Percentiles rank a stretch among this genome's conserved stretches.
phyloP scores from a whole-genome alignment of 2,329 filamentous ascomycete species.

The Akanthomyces uredinophilus region DNA sequence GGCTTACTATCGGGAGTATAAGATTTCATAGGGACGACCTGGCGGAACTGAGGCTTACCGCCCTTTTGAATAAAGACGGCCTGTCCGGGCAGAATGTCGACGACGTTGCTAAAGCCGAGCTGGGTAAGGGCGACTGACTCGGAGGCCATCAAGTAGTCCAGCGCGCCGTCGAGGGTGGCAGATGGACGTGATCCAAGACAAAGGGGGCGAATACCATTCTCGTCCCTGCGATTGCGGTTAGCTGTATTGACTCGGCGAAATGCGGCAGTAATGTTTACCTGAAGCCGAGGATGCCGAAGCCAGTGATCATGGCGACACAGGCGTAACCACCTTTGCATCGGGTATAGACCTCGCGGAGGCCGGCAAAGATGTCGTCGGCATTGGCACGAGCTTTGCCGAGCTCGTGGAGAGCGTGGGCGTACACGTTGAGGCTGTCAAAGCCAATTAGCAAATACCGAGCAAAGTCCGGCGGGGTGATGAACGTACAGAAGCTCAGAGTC shows the following conservation, averaged over 20 bases:
- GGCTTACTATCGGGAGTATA: slow-evolving; percentile 64
- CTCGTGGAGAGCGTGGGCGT: slow-evolving; percentile 74
- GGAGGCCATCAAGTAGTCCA: slow-evolving; percentile 86
- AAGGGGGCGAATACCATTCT: slow-evolving; percentile 73
- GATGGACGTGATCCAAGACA: slow-evolving; percentile 71
- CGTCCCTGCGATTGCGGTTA: slow-evolving; percentile 43
- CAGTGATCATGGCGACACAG: slow-evolving; percentile 75
- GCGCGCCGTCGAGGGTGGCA: slow-evolving; percentile 53
- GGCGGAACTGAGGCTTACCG: slow-evolving; percentile 64
- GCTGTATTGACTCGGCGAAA: slow-evolving; percentile 30
- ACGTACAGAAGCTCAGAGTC: slow-evolving; percentile 71
- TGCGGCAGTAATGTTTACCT: slow-evolving; percentile 32
- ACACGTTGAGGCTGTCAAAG: slow-evolving; percentile 63
- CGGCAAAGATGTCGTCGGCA: slow-evolving; percentile 68
- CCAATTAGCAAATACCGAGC: slow-evolving; percentile 9
- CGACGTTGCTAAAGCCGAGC: slow-evolving; percentile 71
- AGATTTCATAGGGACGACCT: slow-evolving; percentile 61
- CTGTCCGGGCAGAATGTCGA: slow-evolving; percentile 76
- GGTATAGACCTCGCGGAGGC: slow-evolving; percentile 66
- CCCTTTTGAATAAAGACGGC: slow-evolving; percentile 84
- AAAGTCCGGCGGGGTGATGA: neutral
- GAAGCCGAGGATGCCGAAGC: slow-evolving; percentile 76
- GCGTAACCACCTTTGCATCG: slow-evolving; percentile 72
- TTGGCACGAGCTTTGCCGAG: slow-evolving; percentile 79
- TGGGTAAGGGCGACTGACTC: slow-evolving; percentile 81